Conservation (phyloP, 2,329 filamentous ascomycete genomes). For the Aspergillus carbonarius region DNA sequence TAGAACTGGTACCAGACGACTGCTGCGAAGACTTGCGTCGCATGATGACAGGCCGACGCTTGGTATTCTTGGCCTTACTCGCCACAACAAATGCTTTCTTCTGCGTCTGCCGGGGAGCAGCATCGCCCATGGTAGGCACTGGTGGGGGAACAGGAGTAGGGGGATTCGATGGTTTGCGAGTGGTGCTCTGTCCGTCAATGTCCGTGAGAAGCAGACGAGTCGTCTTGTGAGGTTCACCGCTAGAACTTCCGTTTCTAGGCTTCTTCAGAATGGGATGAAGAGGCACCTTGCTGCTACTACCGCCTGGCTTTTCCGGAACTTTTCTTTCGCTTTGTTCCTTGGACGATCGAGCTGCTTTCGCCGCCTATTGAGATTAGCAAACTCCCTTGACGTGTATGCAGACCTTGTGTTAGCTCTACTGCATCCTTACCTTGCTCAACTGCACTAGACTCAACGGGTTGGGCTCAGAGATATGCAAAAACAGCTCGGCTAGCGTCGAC, state of each 20-base stretch:
- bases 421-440: slow-evolving; percentile 14
- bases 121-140: slow-evolving; percentile 5
- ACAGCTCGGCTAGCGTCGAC: slow-evolving; percentile 43
- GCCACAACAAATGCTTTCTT: slow-evolving; percentile 32
- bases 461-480: slow-evolving; percentile 44
- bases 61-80: slow-evolving; percentile 26
- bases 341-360: background rate
- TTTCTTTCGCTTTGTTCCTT: background rate
- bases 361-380: background rate
- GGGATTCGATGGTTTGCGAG: slow-evolving; percentile 26
- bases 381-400: background rate
- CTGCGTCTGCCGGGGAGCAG: slow-evolving; percentile 15
- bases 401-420: background rate
- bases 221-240: slow-evolving; percentile 30
- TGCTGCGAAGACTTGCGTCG: slow-evolving; percentile 40
- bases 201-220: slow-evolving; percentile 33
- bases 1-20: slow-evolving; percentile 19
- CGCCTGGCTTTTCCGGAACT: background rate
- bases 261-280: slow-evolving; percentile 44
- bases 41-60: slow-evolving; percentile 32
- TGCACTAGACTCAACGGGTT: slow-evolving; percentile 21
- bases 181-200: slow-evolving; percentile 24
- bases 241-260: slow-evolving; percentile 22
- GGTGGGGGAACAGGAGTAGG: slow-evolving; percentile 21
- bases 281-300: slow-evolving; percentile 9